Percentiles rank a stretch among this genome's conserved stretches.
Evolutionary conservation across 495 filamentous ascomycete species (phyloP).

Genomic region (Penicillium taxi): DNA sequence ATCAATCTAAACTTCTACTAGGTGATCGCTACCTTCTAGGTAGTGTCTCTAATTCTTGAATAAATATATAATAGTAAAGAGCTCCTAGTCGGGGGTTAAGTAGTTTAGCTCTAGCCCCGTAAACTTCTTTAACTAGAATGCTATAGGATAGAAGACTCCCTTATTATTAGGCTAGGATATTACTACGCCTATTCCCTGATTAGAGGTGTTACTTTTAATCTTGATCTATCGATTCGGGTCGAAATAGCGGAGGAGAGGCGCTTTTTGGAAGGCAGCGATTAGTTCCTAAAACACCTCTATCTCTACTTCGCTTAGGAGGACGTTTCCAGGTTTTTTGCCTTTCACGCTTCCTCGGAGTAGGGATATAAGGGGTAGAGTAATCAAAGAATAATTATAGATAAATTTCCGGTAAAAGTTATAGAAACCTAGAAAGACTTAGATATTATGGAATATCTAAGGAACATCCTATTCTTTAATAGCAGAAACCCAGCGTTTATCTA

Average conservation of each 20-base stretch:
- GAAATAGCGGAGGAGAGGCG: background rate
- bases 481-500: no score
- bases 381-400: slow-evolving; percentile 1
- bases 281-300: background rate
- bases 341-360: background rate
- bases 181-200: no score
- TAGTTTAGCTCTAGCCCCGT: slow-evolving; percentile 24
- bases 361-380: background rate
- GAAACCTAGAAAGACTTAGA: slow-evolving; percentile 2
- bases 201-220: background rate
- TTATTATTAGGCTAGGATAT: background rate
- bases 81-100: slow-evolving; percentile 23
- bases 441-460: background rate
- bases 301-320: background rate
- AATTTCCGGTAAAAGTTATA: slow-evolving; percentile 1
- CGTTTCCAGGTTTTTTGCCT: background rate
- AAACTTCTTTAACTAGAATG: slow-evolving; percentile 20
- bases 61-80: slow-evolving; percentile 18
- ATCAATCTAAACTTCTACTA: slow-evolving; percentile 12
- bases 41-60: slow-evolving; percentile 24
- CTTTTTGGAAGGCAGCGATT: background rate
- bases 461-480: background rate
- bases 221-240: background rate
- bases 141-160: background rate
- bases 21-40: slow-evolving; percentile 9